Evolutionary conservation across 768 basidiomycete species (phyloP).

Genomic region (Zangia roseola): DNA sequence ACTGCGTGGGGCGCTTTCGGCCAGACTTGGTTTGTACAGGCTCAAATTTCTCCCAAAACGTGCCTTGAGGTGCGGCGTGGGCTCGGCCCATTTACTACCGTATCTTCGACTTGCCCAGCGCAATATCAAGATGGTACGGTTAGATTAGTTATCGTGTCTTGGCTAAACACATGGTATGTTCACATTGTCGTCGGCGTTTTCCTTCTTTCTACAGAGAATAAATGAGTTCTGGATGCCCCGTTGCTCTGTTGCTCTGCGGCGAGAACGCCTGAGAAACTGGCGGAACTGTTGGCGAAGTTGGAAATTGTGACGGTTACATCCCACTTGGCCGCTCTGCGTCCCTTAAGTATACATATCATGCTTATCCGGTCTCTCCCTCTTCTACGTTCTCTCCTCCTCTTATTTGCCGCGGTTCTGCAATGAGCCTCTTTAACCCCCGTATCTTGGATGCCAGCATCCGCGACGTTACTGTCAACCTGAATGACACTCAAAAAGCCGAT

Average conservation of each 20-base stretch:
- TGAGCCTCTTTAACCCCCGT: constrained; percentile 73
- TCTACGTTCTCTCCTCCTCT: not conserved
- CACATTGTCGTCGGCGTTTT: not conserved
- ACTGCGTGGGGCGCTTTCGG: too few relatives aligned
- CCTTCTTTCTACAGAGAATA: not conserved
- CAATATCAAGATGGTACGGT: not conserved
- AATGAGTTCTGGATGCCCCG: not conserved
- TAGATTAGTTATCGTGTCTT: not conserved
- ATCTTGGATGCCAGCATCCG: constrained; percentile 77
- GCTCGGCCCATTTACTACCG: too few relatives aligned
- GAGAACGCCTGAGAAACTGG: constrained; percentile 10
- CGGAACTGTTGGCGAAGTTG: constrained; percentile 5
- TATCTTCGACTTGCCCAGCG: too few relatives aligned
- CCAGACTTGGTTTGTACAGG: too few relatives aligned
- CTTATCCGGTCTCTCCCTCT: not conserved
- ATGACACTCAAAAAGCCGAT: constrained; percentile 66
- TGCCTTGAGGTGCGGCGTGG: too few relatives aligned
- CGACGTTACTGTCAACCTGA: constrained; percentile 56
- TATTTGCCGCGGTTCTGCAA: constrained; percentile 18
- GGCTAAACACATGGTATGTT: not conserved
- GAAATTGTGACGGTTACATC: constrained; percentile 1
- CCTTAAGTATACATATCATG: constrained; percentile 3
- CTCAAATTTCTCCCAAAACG: too few relatives aligned
- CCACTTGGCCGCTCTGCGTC: constrained; percentile 19
- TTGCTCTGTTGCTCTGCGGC: not conserved